Conservation (phyloP, 164 flowering plant species). For the Piper longum region DNA sequence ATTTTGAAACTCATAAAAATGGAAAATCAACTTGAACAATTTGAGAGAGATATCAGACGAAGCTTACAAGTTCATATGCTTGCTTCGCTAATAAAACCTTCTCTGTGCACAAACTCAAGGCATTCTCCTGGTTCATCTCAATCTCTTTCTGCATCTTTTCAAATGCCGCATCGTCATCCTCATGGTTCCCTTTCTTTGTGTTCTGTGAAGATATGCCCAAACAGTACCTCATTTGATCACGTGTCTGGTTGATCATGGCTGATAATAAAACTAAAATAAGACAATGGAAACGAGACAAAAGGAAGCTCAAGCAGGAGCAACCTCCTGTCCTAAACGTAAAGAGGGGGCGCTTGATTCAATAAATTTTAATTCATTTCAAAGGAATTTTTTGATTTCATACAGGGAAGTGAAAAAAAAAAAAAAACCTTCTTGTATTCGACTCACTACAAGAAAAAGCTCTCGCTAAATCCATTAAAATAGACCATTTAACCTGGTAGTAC, state of each 20-base stretch:
- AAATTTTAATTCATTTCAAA: no score
- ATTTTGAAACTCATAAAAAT: no score
- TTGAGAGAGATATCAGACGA: not conserved
- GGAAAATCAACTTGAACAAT: no score
- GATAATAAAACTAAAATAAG: conserved; percentile 2
- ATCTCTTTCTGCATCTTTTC: conserved; percentile 77
- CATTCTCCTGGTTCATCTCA: conserved; percentile 76
- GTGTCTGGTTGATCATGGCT: conserved; percentile 81
- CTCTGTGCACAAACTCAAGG: conserved; percentile 89
- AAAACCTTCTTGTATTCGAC: no score
- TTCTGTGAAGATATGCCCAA: conserved; percentile 51
- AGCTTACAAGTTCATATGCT: conserved; percentile 78
- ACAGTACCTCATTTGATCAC: conserved; percentile 82
- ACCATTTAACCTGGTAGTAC: no score
- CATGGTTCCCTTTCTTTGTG: conserved; percentile 34
- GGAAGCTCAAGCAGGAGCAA: no score
- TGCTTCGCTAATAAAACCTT: conserved; percentile 88
- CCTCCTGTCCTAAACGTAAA: no score
- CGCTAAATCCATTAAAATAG: no score
- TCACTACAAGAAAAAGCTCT: no score
- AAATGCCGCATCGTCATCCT: conserved; percentile 42
- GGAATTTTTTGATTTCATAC: no score
- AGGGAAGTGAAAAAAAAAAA: no score
- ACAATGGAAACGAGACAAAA: not conserved
- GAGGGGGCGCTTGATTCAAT: no score